Evolutionary conservation across 352 stramenopile genomes (phyloP).

Genomic region (Phytophthora ohioensis): DNA sequence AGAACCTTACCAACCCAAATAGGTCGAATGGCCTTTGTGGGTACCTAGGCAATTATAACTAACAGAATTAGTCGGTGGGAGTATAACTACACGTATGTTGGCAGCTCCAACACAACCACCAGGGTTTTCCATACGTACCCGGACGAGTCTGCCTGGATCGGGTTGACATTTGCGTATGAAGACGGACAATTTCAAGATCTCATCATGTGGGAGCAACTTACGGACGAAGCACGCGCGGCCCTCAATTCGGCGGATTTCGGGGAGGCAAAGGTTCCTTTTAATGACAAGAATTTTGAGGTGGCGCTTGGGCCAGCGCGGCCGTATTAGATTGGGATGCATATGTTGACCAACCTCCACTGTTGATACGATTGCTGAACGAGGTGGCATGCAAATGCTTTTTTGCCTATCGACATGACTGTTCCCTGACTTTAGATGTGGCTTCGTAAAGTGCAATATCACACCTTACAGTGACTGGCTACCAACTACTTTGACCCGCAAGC

Average conservation of each 20-base stretch:
- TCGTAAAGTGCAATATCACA: no score
- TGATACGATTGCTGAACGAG: no score
- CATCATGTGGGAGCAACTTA: constrained; percentile 5
- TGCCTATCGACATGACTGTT: no score
- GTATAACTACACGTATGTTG: not conserved
- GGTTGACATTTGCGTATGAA: not conserved
- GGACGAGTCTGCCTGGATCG: not conserved
- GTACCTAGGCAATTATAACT: not conserved
- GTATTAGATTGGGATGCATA: not conserved
- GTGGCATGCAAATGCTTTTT: no score
- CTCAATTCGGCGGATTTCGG: not conserved
- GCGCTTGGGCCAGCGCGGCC: not conserved
- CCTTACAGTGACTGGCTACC: no score
- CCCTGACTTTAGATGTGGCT: no score
- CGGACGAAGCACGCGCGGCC: not conserved
- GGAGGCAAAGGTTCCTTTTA: not conserved
- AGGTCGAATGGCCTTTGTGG: not conserved
- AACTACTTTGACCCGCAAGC: no score
- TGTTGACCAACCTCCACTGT: no score
- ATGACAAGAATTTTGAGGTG: not conserved
- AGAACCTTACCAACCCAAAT: not conserved
- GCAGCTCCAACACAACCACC: not conserved
- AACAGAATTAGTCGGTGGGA: not conserved
- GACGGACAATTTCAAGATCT: constrained; percentile 8
- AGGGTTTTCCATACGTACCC: not conserved